These are phyloP conservation scores for Ambrosia hybrid DNA, from an alignment of 140 eudicot species.

Conservation along the genomic window DNA sequence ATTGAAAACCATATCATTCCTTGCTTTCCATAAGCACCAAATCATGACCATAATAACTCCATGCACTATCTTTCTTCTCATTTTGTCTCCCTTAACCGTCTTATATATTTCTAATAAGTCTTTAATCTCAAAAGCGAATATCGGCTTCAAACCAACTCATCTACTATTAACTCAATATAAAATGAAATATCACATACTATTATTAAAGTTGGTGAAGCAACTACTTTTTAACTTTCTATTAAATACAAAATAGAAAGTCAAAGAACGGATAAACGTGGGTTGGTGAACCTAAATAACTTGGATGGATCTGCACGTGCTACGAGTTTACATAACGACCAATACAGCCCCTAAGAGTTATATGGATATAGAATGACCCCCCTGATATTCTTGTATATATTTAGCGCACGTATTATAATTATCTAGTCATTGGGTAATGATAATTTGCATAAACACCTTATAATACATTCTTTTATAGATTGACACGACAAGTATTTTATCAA, in stretches of 20 bases:
- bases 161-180: too few relatives aligned
- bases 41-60: too few relatives aligned
- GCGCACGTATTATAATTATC: background rate
- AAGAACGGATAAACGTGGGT: slow-evolving; percentile 21
- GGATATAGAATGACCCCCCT: background rate
- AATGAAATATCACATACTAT: background rate
- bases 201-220: slow-evolving; percentile 3
- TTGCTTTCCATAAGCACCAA: too few relatives aligned
- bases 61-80: too few relatives aligned
- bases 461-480: background rate
- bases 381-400: background rate
- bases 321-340: background rate
- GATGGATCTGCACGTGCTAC: slow-evolving; percentile 23
- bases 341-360: slow-evolving; percentile 2
- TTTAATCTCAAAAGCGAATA: too few relatives aligned
- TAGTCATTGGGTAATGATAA: background rate
- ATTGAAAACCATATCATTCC: too few relatives aligned
- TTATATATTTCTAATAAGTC: too few relatives aligned
- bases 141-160: too few relatives aligned
- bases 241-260: slow-evolving; percentile 22
- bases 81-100: too few relatives aligned
- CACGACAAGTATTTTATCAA: background rate
- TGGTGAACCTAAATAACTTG: slow-evolving; percentile 26
- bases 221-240: background rate
- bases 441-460: background rate